Conservation (phyloP, 2,329 filamentous ascomycete genomes). For the Exophiala dermatitidis region DNA sequence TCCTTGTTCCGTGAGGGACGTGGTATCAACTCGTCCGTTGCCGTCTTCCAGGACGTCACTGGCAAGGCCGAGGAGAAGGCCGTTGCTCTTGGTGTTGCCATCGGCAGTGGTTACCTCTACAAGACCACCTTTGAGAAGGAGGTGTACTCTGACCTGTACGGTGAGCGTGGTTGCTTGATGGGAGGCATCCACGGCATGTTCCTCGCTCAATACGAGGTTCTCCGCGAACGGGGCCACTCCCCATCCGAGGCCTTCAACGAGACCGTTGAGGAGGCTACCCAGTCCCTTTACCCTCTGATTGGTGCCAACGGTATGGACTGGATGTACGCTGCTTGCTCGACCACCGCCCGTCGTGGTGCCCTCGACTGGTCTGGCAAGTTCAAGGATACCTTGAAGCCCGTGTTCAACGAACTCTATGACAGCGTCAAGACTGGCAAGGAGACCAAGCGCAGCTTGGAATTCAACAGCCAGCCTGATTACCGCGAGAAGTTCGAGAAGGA, state of each 20-base stretch:
- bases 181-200: slow-evolving; percentile 99
- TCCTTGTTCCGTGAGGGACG: slow-evolving; percentile 98
- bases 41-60: slow-evolving; percentile 96
- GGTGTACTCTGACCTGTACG: slow-evolving; percentile 99
- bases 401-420: slow-evolving; percentile 97
- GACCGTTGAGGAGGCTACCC: slow-evolving; percentile 99
- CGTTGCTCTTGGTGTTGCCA: slow-evolving; percentile 88
- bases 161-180: slow-evolving; percentile 99
- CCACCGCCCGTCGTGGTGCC: slow-evolving; percentile 93
- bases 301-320: slow-evolving; percentile 99
- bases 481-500: slow-evolving; percentile 94
- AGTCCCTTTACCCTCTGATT: slow-evolving; percentile 95
- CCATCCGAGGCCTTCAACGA: slow-evolving; percentile 99
- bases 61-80: slow-evolving; percentile 98
- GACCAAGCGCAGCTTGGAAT: slow-evolving; percentile 93
- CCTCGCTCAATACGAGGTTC: slow-evolving; percentile 99
- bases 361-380: slow-evolving; percentile 97
- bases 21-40: slow-evolving; percentile 98
- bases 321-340: slow-evolving; percentile 99
- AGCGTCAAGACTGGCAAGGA: slow-evolving; percentile 84
- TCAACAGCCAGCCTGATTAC: slow-evolving; percentile 94
- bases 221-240: slow-evolving; percentile 95
- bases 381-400: slow-evolving; percentile 97
- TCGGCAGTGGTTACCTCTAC: slow-evolving; percentile 98
- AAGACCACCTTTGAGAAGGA: slow-evolving; percentile 99